phyloP scores from a whole-genome alignment of 75 land plant species.

The Sequoiadendron giganteum region DNA sequence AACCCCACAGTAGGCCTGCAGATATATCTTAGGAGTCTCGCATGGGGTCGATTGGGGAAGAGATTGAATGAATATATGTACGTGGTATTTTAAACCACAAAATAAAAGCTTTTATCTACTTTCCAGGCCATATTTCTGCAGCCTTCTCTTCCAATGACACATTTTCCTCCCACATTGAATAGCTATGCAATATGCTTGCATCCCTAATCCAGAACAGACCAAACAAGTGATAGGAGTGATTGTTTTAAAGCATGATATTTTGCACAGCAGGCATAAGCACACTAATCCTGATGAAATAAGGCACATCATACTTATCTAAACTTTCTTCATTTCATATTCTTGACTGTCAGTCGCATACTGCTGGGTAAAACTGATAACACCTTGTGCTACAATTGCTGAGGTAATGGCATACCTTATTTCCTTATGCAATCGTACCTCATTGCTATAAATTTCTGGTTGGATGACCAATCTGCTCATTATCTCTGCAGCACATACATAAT shows the following conservation, averaged over 20 bases:
- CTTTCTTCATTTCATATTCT: background rate
- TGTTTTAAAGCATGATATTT: background rate
- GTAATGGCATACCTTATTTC: background rate
- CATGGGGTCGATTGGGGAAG: background rate
- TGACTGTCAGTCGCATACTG: background rate
- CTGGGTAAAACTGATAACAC: background rate
- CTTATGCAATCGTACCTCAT: background rate
- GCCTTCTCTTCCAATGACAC: background rate
- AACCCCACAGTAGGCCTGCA: background rate
- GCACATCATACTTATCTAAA: background rate
- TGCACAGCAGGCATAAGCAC: background rate
- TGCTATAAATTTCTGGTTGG: background rate
- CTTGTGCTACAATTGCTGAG: background rate
- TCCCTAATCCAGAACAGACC: background rate
- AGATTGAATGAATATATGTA: background rate
- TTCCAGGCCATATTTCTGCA: background rate
- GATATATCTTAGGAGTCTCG: background rate
- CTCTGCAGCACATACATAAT: slow-evolving; percentile 4
- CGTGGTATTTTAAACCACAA: background rate
- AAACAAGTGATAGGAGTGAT: background rate
- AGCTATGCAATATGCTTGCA: background rate
- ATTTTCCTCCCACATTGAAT: background rate
- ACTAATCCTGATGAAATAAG: background rate
- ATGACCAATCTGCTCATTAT: background rate
- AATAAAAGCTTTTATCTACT: background rate